Base-by-base conservation (phyloP, 257 asterid genomes). In the Craterostigma plantagineum region DNA sequence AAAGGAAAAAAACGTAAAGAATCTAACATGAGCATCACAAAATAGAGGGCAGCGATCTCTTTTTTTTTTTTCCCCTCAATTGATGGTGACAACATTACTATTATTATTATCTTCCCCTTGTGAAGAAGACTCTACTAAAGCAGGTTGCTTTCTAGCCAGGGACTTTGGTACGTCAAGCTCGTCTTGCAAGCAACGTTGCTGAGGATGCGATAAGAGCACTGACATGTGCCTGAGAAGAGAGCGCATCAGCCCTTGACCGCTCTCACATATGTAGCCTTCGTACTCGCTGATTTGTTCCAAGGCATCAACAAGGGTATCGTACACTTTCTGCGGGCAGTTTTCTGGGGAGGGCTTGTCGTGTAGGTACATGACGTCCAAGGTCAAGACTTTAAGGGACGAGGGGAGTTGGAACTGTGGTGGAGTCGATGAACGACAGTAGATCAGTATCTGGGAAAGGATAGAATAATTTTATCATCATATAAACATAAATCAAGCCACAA, bases 291-390 rank as follows among this genome's bases (percentile, higher is more conserved):
- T 68, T 14, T 47, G 72, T 57, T 87, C 95, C 7, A 87, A 86
- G 54, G 93, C 93, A 15, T 83, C 98, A n/a, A 87, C 95, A 4
- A 87, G 91, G 38, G 86, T 68, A 46, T 87, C 98, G 7, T 73
- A 82, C 54, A 82, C 95, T 37, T 33, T 56, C 56, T 87, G 98
- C 30, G 98, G 95, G 48, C 98, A 87, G 43, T 87, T 87, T 9
- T 75, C 81, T 1, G 93, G 93, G 52, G 90, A 92, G 0, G 95
- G 98, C 59, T 77, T 83, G 81, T 87, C 91, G 14, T 87, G 98
- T 43, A 87, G 91, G 75, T 83, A 87, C 54, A 87, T 54, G 16
- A 76, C 91, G 37, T 87, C 95, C 65, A 87, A 50, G 27, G 95
- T 87, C 79, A 87, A 87, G 68, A 70, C 68, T 53, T 77, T 87